A percentile compares a stretch with the other conserved stretches of the same genome.
Evolutionary conservation across 176 grass and related monocot genomes (phyloP).

Genomic region (Musa itinerans): DNA sequence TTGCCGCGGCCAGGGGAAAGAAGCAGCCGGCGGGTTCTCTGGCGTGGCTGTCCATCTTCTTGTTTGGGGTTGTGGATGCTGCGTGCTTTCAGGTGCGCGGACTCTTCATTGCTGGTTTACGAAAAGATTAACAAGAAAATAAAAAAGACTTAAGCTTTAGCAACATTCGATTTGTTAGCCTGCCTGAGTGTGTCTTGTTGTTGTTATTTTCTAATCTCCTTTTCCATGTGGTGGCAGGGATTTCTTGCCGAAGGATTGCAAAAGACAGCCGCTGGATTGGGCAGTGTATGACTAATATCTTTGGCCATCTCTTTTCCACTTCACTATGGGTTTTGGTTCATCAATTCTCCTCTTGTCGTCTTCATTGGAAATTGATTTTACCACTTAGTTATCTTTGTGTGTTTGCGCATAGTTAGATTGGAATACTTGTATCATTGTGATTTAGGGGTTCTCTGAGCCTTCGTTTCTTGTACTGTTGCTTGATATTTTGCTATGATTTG

Average conservation of each 20-base stretch:
- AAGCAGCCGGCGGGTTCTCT: constrained; percentile 59
- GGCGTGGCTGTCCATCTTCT: constrained; percentile 59
- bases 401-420: too few relatives aligned
- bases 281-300: constrained; percentile 57
- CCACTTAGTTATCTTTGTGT: too few relatives aligned
- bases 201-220: neutral
- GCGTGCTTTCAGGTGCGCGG: constrained; percentile 76
- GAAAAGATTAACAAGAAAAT: constrained; percentile 15
- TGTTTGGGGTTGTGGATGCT: constrained; percentile 62
- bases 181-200: neutral
- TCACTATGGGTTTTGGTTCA: neutral
- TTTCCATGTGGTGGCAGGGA: constrained; percentile 37
- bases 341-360: constrained; percentile 1
- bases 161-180: neutral
- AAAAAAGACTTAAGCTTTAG: constrained; percentile 8
- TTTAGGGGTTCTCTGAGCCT: too few relatives aligned
- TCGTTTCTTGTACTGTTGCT: too few relatives aligned
- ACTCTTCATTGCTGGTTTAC: neutral
- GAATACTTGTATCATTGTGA: too few relatives aligned
- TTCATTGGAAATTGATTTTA: too few relatives aligned
- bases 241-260: constrained; percentile 89
- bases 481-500: too few relatives aligned
- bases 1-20: constrained; percentile 51
- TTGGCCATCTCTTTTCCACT: constrained; percentile 11
- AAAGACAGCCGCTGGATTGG: constrained; percentile 78